A percentile compares a stretch with the other conserved stretches of the same genome.
Conservation (phyloP, 345 rosid genomes). For the Eucalyptus decipiens region DNA sequence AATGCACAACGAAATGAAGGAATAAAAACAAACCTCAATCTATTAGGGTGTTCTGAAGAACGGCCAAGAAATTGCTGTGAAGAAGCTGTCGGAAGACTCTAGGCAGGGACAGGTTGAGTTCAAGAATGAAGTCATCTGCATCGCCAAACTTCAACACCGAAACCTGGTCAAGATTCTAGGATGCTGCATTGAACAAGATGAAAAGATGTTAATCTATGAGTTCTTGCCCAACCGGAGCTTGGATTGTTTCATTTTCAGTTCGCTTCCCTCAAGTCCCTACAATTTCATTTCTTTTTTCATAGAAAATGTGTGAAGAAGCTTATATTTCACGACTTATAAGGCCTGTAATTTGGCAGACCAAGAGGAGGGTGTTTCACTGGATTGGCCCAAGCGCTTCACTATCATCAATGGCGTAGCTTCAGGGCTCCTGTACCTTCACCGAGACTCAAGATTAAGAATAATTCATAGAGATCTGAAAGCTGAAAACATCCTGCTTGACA, state of each 20-base stretch:
- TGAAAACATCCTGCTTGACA: neutral
- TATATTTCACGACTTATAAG: neutral
- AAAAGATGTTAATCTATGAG: neutral
- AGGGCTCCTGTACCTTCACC: constrained; percentile 3
- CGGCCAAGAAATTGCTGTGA: neutral
- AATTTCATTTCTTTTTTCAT: neutral
- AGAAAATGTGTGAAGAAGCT: neutral
- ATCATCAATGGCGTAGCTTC: neutral
- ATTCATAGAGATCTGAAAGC: neutral
- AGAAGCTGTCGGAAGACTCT: neutral
- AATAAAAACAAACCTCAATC: neutral
- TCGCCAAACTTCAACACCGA: neutral
- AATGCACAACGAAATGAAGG: neutral
- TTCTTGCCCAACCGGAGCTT: neutral
- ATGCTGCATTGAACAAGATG: neutral
- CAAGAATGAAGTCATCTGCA: neutral
- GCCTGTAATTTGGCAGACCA: neutral
- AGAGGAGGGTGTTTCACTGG: neutral
- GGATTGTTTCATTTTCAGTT: neutral
- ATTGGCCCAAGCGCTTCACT: neutral
- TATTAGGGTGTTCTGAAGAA: neutral
- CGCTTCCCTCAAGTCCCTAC: neutral
- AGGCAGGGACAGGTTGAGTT: neutral
- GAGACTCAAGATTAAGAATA: constrained; percentile 13
- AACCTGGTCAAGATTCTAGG: neutral